Percentiles rank a stretch among this genome's conserved stretches.
phyloP scores from a whole-genome alignment of 139 green algal genomes.

The Haematococcus sp. region DNA sequence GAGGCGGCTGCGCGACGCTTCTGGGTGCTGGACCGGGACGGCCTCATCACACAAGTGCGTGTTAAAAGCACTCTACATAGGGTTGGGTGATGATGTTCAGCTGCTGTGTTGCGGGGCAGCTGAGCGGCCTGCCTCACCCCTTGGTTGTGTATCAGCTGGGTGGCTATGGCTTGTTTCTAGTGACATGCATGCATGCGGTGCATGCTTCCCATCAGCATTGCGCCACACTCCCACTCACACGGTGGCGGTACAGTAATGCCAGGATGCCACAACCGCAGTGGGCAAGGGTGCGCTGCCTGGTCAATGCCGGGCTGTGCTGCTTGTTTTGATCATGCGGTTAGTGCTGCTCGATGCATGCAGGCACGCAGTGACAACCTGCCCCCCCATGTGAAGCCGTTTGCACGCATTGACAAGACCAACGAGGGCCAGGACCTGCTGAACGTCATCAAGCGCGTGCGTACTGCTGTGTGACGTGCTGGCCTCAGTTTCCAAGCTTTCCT shows the following conservation, averaged over 20 bases:
- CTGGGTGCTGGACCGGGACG: slow-evolving; percentile 58
- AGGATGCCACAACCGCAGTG: no score
- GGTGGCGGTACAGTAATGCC: no score
- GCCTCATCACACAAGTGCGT: slow-evolving; percentile 45
- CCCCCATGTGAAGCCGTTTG: slow-evolving; percentile 65
- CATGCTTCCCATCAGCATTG: neutral
- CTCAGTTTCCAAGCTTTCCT: no score
- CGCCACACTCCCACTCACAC: neutral
- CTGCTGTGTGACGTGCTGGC: no score
- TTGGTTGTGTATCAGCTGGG: no score
- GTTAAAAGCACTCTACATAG: neutral
- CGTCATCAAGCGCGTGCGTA: slow-evolving; percentile 41
- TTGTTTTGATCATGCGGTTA: no score
- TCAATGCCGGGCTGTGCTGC: no score
- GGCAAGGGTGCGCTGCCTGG: no score
- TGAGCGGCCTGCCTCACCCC: neutral
- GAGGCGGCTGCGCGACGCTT: slow-evolving; percentile 56
- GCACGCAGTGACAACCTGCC: slow-evolving; percentile 25
- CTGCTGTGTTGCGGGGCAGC: neutral
- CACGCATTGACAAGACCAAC: slow-evolving; percentile 36
- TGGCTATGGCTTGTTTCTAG: no score
- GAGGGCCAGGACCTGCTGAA: slow-evolving; percentile 69
- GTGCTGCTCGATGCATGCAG: no score
- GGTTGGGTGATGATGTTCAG: neutral
- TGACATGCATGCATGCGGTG: neutral